Base-by-base conservation (phyloP, 768 basidiomycete species). In the Russula abietina region DNA sequence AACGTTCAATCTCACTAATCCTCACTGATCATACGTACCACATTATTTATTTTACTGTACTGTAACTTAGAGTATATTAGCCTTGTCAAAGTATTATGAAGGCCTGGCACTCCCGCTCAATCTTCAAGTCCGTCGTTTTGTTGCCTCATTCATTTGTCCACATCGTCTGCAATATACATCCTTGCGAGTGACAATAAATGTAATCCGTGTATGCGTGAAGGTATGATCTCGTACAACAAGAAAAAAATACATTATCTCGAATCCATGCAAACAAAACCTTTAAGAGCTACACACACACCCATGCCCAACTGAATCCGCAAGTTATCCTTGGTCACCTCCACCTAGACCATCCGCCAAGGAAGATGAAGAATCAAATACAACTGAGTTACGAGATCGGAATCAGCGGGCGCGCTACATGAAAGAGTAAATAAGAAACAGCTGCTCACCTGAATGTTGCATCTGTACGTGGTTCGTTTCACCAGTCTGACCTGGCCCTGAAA, bases 271-370 rank as follows among this genome's bases (percentile, higher is more conserved):
- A 43, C 33, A 3, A 9, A 17, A 24, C 7, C 24, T 16, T 19
- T 33, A 36, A 41, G 1, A 50, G 26, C 11, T 8, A 30, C 17
- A 33, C n/a, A 12, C 19, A 30, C 24, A 16, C 17, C 17, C 6
- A 4, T 38, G n/a, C 49, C 46, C 33, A 38, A n/a, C 16, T 48
- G 28, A 17, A n/a, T 53, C 30, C 17, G 12, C 6, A 39, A 39
- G 16, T 7, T 33, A 64, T 22, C 59, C 59, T 45, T 64, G 59
- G 24, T 66, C 65, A n/a, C 61, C 57, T 41, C 65, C 65, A 46
- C 61, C 62, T 17, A 66, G 65, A 9, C 65, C 61, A 55, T 63
- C 65, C 62, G 63, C 63, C 41, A 64, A 48, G 41, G 65, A 66
- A 32, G 61, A 64, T 33, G 65, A 66, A 9, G 65, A 55, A 10